These are phyloP conservation scores for Heliocybe sulcata DNA, from an alignment of 1,284 basidiomycete species.

Conservation along the genomic window DNA sequence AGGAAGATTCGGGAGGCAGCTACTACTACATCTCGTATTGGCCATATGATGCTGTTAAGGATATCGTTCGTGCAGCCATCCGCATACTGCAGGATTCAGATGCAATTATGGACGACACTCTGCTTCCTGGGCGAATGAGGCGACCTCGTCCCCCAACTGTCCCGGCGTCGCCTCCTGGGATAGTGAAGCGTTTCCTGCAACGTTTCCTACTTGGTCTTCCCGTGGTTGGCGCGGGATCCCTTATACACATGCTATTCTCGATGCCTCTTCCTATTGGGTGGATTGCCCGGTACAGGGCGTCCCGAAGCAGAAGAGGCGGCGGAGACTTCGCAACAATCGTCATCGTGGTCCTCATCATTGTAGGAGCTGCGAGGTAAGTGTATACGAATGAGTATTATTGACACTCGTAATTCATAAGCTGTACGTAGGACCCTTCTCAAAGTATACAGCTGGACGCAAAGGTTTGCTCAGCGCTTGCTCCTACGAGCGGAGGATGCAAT, in stretches of 20 bases:
- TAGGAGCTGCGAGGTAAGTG: constrained; percentile 57
- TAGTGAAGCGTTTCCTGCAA: constrained; percentile 48
- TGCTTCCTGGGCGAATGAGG: constrained; percentile 13
- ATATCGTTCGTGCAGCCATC: constrained; percentile 57
- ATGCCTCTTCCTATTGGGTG: constrained; percentile 59
- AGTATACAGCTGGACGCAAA: constrained; percentile 61
- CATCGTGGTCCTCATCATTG: constrained; percentile 51
- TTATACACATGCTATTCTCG: constrained; percentile 63
- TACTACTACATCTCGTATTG: constrained; percentile 34
- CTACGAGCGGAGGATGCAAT: constrained; percentile 72
- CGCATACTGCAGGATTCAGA: constrained; percentile 57
- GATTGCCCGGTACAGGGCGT: constrained; percentile 54
- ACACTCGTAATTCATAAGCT: neutral
- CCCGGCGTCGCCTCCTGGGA: constrained; percentile 24
- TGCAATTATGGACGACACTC: constrained; percentile 32
- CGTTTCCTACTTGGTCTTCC: constrained; percentile 71
- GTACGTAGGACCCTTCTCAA: constrained; percentile 53
- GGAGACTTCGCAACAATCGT: constrained; percentile 60
- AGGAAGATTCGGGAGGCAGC: constrained; percentile 24
- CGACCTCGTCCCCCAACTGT: neutral
- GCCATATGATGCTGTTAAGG: constrained; percentile 52
- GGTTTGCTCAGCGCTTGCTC: constrained; percentile 50
- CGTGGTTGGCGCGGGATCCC: constrained; percentile 67
- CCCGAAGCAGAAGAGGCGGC: constrained; percentile 42
- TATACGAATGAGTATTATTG: neutral